Percentiles rank a stretch among this genome's conserved stretches.
Conservation (phyloP, 768 basidiomycete species). For the Trametes maxima region DNA sequence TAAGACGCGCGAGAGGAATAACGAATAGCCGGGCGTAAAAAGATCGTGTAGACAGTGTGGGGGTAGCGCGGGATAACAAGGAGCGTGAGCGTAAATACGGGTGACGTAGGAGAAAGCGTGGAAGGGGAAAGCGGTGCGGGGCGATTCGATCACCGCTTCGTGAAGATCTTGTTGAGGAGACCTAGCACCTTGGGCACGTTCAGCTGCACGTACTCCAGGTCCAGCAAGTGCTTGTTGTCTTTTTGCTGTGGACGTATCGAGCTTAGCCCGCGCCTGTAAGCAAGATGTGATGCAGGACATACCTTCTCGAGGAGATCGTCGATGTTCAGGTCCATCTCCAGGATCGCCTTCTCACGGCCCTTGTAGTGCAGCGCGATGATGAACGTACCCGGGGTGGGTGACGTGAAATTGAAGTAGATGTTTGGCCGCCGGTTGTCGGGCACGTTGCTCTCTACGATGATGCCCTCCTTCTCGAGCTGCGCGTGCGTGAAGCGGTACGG, state of each 20-base stretch:
- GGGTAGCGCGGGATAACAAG: slow-evolving; percentile 16
- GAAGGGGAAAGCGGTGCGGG: not conserved
- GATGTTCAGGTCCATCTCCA: slow-evolving; percentile 99
- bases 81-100: slow-evolving; percentile 13
- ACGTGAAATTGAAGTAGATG: slow-evolving; percentile 99
- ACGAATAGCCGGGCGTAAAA: slow-evolving; percentile 2
- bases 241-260: slow-evolving; percentile 74
- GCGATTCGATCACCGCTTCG: slow-evolving; percentile 63
- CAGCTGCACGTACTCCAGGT: slow-evolving; percentile 96
- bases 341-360: slow-evolving; percentile 96
- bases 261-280: slow-evolving; percentile 1
- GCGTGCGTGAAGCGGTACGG: slow-evolving; percentile 98
- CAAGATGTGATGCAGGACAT: slow-evolving; percentile 25
- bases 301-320: slow-evolving; percentile 98
- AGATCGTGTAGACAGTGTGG: slow-evolving; percentile 11
- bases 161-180: slow-evolving; percentile 92
- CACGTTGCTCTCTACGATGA: slow-evolving; percentile 99
- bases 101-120: not conserved
- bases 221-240: slow-evolving; percentile 94
- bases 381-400: slow-evolving; percentile 96
- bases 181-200: slow-evolving; percentile 95
- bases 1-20: not conserved
- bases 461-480: slow-evolving; percentile 98
- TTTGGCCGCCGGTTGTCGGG: slow-evolving; percentile 97
- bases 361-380: slow-evolving; percentile 99